Percentiles rank a stretch among this genome's conserved stretches.
phyloP scores from a whole-genome alignment of 768 basidiomycete genomes.

The Tylopilus sp. region DNA sequence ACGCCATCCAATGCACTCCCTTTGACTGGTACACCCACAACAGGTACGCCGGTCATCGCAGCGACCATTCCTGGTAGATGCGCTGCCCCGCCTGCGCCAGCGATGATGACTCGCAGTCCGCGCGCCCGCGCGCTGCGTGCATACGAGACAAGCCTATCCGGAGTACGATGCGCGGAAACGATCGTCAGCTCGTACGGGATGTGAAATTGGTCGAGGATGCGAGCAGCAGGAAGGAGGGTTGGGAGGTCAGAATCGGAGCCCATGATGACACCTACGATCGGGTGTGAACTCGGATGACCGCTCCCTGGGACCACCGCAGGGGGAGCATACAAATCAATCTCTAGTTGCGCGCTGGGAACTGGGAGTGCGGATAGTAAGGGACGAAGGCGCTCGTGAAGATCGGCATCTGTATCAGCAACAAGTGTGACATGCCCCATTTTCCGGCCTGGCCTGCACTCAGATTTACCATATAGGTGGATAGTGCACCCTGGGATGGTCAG shows the following conservation, averaged over 20 bases:
- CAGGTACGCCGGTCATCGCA: constrained; percentile 86
- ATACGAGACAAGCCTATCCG: constrained; percentile 79
- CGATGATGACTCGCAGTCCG: constrained; percentile 76
- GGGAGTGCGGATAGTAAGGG: constrained; percentile 70
- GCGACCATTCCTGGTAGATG: constrained; percentile 99
- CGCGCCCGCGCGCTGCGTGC: constrained; percentile 68
- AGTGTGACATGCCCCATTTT: constrained; percentile 99
- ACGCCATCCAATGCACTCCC: constrained; percentile 92
- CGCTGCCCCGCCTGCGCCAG: constrained; percentile 97
- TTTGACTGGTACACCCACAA: constrained; percentile 96
- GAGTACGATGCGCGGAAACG: constrained; percentile 95
- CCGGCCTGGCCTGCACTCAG: constrained; percentile 80
- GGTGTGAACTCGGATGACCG: constrained; percentile 59
- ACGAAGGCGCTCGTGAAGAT: constrained; percentile 64
- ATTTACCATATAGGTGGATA: constrained; percentile 94
- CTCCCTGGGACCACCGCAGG: constrained; percentile 39
- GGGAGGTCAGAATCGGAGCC: constrained; percentile 98
- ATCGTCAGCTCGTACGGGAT: constrained; percentile 94
- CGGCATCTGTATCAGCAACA: constrained; percentile 77
- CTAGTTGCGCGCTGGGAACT: constrained; percentile 32
- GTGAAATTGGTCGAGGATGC: constrained; percentile 74
- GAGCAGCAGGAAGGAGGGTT: constrained; percentile 85
- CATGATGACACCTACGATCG: constrained; percentile 94
- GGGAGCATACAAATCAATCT: constrained; percentile 54
- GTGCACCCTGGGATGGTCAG: constrained; percentile 69